Evolutionary conservation across 176 grass and related monocot genomes (phyloP), one percentile per base, ranked within the genome.

Genomic region (Aegilops sharonensis): DNA sequence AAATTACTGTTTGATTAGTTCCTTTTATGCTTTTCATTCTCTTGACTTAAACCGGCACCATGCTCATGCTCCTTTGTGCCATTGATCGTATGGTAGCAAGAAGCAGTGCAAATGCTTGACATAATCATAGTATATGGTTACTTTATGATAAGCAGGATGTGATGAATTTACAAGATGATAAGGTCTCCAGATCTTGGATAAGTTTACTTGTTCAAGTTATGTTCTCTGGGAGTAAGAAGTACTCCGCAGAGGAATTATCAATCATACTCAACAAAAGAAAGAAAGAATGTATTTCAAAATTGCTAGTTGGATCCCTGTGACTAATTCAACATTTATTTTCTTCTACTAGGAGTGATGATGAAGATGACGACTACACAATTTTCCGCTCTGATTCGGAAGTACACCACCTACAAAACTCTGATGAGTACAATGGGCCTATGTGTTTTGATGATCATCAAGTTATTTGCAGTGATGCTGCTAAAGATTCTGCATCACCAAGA

Each of bases 271-370:
- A 84, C 68, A 85, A 56, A 85, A 80, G 23, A 85, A 56, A 74
- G 0, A 9, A 66, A 43, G 12, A 56, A 29, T 84, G 29, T 74
- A 75, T 80, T 85, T 48, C 37, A 65, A 54, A 73, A 82, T 24
- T 86, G 31, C 54, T 78, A 54, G 20, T 31, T 72, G 72, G 65
- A 29, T 86, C 62, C 43, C 0, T 86, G 66, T 83, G 66, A 48
- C 27, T 78, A 87, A 88, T 14, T 25, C 5, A 78, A 62, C 70
- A 85, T 85, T 24, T 64, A 20, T 85, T 92, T 74, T 90, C 20
- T 93, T 75, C 81, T 68, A 95, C 81, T 68, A 95, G 97, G 89
- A 95, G 94, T 79, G 90, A 95, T 13, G 92, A 98, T 79, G 97
- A 98, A 74, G 96, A 98, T 56, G 93, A 95, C 21, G 93, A 98